phyloP scores from a whole-genome alignment of 176 grass and related monocot species.

The Cenchrus americanus region DNA sequence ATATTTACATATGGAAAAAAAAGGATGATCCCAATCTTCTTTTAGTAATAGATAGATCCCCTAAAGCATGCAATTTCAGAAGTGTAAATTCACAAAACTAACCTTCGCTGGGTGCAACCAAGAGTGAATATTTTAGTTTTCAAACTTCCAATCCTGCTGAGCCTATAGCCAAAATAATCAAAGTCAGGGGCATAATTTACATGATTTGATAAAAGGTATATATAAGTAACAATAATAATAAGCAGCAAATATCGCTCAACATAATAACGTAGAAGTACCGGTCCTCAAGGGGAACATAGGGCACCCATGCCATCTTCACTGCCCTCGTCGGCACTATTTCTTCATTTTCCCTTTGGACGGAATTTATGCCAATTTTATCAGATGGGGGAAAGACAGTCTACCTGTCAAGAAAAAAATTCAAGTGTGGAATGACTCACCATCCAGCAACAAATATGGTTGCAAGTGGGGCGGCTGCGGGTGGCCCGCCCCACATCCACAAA shows the following conservation, averaged over 20 bases:
- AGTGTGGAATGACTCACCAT: background rate
- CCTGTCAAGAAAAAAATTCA: conserved; percentile 50
- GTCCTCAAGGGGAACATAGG: conserved; percentile 82
- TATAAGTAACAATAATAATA: conserved; percentile 32
- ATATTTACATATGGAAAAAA: background rate
- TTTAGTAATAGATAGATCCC: background rate
- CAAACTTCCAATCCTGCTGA: conserved; percentile 60
- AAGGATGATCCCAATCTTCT: background rate
- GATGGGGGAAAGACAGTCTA: conserved; percentile 82
- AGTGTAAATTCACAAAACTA: conserved; percentile 7
- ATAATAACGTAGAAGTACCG: conserved; percentile 53
- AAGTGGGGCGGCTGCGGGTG: no score
- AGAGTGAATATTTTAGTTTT: conserved; percentile 87
- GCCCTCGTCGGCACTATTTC: conserved; percentile 85
- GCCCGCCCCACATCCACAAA: no score
- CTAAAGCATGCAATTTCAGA: conserved; percentile 1
- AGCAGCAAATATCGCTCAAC: conserved; percentile 20
- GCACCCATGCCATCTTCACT: conserved; percentile 98
- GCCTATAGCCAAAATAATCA: conserved; percentile 49
- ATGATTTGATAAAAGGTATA: background rate
- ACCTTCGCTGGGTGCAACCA: conserved; percentile 89
- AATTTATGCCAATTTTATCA: conserved; percentile 94
- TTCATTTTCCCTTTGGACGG: conserved; percentile 79
- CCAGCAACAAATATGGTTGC: background rate
- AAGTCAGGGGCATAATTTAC: conserved; percentile 17